Evolutionary conservation across 2,329 filamentous ascomycete genomes (phyloP), one percentile per base, ranked within the genome.

Genomic region (Scedosporium apiospermum): DNA sequence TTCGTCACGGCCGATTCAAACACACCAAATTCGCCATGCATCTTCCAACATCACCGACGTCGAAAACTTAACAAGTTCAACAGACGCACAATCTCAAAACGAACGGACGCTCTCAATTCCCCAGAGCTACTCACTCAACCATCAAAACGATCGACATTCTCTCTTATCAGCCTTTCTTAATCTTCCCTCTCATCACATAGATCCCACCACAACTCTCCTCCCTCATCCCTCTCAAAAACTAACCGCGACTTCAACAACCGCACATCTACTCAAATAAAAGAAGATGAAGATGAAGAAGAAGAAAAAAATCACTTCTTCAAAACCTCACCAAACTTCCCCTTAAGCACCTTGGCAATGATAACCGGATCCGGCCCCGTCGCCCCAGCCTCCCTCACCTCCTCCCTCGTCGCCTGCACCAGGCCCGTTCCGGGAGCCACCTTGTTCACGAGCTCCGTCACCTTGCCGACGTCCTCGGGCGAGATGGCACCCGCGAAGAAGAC

Each of bases 331-430:
- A 65, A 55, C 63, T 62, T 63, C 26, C n/a, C 9, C 64, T 65
- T 65, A 38, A 64, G 30, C 14, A 63, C 61, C 57, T 55, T 55
- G 7, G 63, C 61, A 55, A 64, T 62, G 5, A 58, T 60, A 12
- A 42, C 57, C 6, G 63, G 51, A 38, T 63, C 53, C 18, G 60
- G 62, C 18, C 57, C 60, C 3, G 46, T 61, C 7, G 44, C 34
- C 4, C 61, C 61, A 26, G 57, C 53, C n/a, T 55, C 38, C 42
- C 38, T 63, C 41, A 63, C 30, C 55, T 63, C 61, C 21, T 61
- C 42, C n/a, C 30, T 41, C n/a, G 42, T 49, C 38, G 44, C 30
- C 42, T 44, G 58, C 38, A 61, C 58, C 2, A 61, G 9, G 6
- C 21, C 16, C 6, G 27, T 38, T n/a, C 18, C 58, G 18, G 58